Conservation (phyloP, 306 rosid genomes). For the Acacia acuminata region DNA sequence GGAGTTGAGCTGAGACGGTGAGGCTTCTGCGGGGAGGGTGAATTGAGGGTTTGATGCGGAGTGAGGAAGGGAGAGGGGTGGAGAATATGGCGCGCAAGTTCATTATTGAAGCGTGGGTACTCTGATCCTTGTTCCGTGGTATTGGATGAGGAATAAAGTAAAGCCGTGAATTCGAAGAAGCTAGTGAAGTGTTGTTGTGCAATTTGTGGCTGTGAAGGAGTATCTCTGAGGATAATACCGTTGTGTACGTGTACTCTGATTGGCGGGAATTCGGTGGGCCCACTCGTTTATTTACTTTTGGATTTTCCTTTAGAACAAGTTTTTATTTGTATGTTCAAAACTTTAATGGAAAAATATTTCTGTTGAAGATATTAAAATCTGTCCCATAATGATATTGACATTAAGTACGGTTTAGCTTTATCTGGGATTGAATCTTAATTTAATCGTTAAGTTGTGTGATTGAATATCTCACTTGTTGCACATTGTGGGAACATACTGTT, state of each 20-base stretch:
- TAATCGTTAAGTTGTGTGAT: not conserved
- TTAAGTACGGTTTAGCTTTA: not conserved
- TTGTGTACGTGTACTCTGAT: not conserved
- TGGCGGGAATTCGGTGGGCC: slow-evolving; percentile 1
- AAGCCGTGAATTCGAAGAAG: not conserved
- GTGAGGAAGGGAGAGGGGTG: slow-evolving; percentile 35
- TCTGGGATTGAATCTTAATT: not conserved
- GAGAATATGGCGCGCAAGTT: slow-evolving; percentile 56
- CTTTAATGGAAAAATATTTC: not conserved
- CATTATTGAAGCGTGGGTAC: slow-evolving; percentile 33
- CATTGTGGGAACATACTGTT: not conserved
- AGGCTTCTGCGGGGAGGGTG: slow-evolving; percentile 35
- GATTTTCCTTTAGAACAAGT: not conserved
- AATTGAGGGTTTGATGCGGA: not conserved
- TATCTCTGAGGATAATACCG: slow-evolving; percentile 26
- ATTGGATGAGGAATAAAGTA: not conserved
- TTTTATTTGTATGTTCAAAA: not conserved
- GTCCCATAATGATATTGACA: not conserved
- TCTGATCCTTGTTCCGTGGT: not conserved
- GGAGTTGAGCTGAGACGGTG: slow-evolving; percentile 41
- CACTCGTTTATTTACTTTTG: not conserved
- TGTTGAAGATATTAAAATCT: not conserved
- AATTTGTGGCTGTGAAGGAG: slow-evolving; percentile 18
- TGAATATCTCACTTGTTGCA: not conserved
- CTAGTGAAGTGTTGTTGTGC: not conserved